Evolutionary conservation across 192 early-diverging fungal species (phyloP).

Genomic region (Backusella psychrophila): DNA sequence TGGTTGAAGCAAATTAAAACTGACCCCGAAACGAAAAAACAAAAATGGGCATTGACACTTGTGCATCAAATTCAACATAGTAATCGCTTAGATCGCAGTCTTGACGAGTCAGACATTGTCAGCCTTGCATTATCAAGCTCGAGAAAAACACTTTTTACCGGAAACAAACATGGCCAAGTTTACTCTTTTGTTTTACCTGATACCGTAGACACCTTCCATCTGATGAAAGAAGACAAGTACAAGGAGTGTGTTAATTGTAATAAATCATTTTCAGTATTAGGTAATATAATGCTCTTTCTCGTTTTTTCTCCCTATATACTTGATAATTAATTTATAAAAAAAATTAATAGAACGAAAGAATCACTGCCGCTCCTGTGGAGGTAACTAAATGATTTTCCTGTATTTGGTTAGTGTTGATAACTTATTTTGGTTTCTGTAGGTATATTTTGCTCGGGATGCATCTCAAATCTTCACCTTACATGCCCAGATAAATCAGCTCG

Average conservation of each 20-base stretch:
- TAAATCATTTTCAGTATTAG: slow-evolving; percentile 50
- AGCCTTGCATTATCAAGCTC: background rate
- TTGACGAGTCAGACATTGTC: slow-evolving; percentile 39
- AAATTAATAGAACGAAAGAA: slow-evolving; percentile 41
- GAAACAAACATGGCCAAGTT: slow-evolving; percentile 47
- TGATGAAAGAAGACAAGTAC: slow-evolving; percentile 43
- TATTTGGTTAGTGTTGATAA: background rate
- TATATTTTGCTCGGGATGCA: slow-evolving; percentile 12
- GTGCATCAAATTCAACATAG: slow-evolving; percentile 37
- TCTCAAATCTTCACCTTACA: slow-evolving; percentile 5
- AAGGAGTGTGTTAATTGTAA: slow-evolving; percentile 50
- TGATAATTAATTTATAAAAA: background rate
- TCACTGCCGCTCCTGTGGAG: slow-evolving; percentile 54
- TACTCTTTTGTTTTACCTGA: slow-evolving; percentile 51
- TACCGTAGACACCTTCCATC: slow-evolving; percentile 43
- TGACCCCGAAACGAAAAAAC: slow-evolving; percentile 16
- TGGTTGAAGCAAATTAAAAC: slow-evolving; percentile 19
- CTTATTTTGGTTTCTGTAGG: background rate
- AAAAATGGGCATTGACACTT: slow-evolving; percentile 35
- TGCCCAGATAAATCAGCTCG: slow-evolving; percentile 21
- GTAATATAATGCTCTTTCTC: slow-evolving; percentile 12
- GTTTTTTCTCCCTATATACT: background rate
- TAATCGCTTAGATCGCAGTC: slow-evolving; percentile 34
- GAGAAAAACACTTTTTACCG: slow-evolving; percentile 44
- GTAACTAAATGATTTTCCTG: slow-evolving; percentile 10